Evolutionary conservation across 2,329 filamentous ascomycete genomes (phyloP).

Genomic region (Neoarthrinium moseri): DNA sequence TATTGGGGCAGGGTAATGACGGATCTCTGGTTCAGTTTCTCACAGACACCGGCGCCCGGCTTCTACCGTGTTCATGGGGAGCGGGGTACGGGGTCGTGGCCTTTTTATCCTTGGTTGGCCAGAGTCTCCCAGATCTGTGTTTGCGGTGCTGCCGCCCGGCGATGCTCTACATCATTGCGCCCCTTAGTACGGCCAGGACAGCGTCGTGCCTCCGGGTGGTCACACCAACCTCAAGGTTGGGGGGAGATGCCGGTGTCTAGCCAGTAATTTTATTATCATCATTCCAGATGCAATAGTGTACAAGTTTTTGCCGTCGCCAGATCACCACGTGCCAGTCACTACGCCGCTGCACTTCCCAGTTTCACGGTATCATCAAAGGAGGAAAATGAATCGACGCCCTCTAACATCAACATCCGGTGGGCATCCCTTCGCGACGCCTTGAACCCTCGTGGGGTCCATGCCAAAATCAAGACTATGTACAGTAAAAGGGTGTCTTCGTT

Average conservation of each 20-base stretch:
- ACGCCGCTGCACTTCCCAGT: slow-evolving; percentile 1
- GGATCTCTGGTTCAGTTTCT: no score
- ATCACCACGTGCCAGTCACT: slow-evolving; percentile 3
- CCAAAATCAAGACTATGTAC: slow-evolving; percentile 9
- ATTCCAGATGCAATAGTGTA: slow-evolving; percentile 5
- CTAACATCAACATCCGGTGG: neutral
- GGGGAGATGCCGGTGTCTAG: no score
- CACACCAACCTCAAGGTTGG: no score
- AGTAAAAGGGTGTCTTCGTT: neutral
- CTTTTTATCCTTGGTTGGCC: no score
- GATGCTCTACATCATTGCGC: no score
- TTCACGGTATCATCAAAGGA: slow-evolving; percentile 6
- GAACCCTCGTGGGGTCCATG: neutral
- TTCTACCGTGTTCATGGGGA: no score
- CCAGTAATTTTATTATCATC: neutral
- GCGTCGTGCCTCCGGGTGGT: no score
- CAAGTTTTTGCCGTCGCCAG: neutral
- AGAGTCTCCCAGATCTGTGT: no score
- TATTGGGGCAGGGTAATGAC: neutral
- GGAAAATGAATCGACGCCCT: slow-evolving; percentile 1
- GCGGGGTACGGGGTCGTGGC: no score
- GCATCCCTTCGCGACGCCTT: neutral
- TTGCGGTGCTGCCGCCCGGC: no score
- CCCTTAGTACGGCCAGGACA: no score
- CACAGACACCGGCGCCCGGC: no score